Percentiles rank a stretch among this genome's conserved stretches.
These are phyloP conservation scores for Glycine soja DNA, from an alignment of 306 rosid genomes.

Conservation along the genomic window DNA sequence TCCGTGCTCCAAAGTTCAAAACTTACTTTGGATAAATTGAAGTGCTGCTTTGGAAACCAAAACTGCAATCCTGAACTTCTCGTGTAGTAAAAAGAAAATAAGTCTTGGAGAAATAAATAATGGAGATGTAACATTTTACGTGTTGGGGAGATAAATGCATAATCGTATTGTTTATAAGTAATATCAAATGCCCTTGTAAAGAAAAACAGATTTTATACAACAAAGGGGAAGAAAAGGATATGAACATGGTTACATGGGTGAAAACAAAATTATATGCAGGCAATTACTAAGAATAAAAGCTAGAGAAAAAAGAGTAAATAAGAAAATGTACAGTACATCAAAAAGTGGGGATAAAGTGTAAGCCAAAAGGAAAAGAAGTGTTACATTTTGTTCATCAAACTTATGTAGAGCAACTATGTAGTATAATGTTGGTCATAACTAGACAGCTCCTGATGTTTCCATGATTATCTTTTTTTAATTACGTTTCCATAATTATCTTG, in stretches of 20 bases:
- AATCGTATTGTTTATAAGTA: not conserved
- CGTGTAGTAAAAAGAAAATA: slow-evolving; percentile 56
- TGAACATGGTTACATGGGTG: too few relatives aligned
- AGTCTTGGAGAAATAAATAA: slow-evolving; percentile 36
- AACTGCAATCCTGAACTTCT: slow-evolving; percentile 79
- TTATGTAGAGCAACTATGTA: not conserved
- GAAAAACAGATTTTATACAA: not conserved
- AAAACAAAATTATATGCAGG: not conserved
- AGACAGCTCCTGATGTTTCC: slow-evolving; percentile 1
- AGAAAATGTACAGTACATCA: not conserved
- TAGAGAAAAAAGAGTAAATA: not conserved
- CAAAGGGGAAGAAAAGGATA: not conserved
- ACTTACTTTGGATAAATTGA: slow-evolving; percentile 76
- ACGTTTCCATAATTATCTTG: not conserved
- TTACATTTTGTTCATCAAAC: not conserved
- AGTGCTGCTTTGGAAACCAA: slow-evolving; percentile 92
- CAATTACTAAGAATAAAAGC: not conserved
- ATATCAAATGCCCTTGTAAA: slow-evolving; percentile 8
- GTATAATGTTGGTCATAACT: slow-evolving; percentile 16
- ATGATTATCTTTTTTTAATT: not conserved
- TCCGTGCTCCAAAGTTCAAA: slow-evolving; percentile 30
- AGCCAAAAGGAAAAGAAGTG: not conserved
- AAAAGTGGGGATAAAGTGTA: not conserved
- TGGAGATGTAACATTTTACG: slow-evolving; percentile 6
- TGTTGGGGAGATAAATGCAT: not conserved